Percentiles rank a stretch among this genome's conserved stretches.
Evolutionary conservation across 257 asterid genomes (phyloP).

Genomic region (Prunella vulgaris): DNA sequence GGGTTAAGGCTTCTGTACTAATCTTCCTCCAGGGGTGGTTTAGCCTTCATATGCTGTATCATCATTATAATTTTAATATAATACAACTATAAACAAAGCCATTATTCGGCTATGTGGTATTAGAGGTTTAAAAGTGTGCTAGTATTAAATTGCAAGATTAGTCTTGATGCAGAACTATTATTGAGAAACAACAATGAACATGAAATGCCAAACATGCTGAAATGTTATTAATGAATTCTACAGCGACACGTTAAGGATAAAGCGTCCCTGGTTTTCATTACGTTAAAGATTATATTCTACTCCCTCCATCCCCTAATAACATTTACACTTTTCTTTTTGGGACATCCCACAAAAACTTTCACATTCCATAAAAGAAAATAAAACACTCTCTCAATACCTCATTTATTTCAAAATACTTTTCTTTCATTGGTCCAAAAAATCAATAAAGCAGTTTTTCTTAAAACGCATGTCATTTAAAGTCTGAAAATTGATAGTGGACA

Average conservation of each 20-base stretch:
- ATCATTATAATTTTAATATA: not conserved
- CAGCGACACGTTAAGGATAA: not conserved
- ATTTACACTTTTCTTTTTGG: no score
- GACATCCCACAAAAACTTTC: no score
- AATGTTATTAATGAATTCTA: not conserved
- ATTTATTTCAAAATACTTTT: no score
- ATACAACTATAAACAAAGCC: not conserved
- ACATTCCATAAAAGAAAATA: no score
- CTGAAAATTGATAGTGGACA: no score
- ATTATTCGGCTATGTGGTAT: not conserved
- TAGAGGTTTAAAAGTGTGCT: not conserved
- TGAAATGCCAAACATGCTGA: not conserved
- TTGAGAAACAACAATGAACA: no score
- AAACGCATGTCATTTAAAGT: no score
- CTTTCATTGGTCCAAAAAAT: no score
- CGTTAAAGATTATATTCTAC: not conserved
- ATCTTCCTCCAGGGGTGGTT: not conserved
- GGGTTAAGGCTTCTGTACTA: not conserved
- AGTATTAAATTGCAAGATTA: not conserved
- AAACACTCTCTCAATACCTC: no score
- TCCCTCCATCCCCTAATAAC: no score
- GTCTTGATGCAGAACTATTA: not conserved
- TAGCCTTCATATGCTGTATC: not conserved
- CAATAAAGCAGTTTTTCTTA: no score
- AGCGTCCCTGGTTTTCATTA: no score